Base-by-base conservation (phyloP, 2,329 filamentous ascomycete species). In the Xylariales sp. region DNA sequence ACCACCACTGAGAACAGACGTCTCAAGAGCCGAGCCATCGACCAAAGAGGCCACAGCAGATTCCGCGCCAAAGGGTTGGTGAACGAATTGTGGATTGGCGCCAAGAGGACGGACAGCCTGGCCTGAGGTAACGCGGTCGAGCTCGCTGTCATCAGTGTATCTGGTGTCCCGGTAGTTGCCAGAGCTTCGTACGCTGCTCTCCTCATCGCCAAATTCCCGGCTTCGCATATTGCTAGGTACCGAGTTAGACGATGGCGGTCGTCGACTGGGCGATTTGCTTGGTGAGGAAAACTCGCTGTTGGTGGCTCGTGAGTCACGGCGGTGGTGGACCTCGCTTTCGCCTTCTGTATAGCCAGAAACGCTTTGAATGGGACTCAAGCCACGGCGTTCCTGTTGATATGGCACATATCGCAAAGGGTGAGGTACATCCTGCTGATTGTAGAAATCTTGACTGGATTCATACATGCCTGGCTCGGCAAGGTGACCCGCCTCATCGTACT, bases 41-140 rank as follows among this genome's bases (percentile, higher is more conserved):
- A 83, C 69, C 5, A 97, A 70, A 12, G 90, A 96, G 6, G 91
- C 91, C 9, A 97, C 90, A 8, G 86, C 86, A 11, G 90, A 96
- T 62, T 96, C 90, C 0, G 95, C 82, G 2, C 78, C 88, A 24
- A 81, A 58, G 2, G 78, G 80, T 2, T 79, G 82, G 52, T 89
- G 81, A 3, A 94, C 75, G 55, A 88, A 84, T 50, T 87, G 75
- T 2, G 88, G 84, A 51, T 87, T 95, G 9, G 82, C 81, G 31
- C 77, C 84, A 34, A 88, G 66, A 15, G 77, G 79, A 21, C 77
- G 79, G 19, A 95, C 80, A 42, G 86, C 78, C 52, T 87, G 85
- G 22, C 81, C 82, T 16, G 80, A 73, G 22, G 77, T 70, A 32
- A 79, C 66, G 34, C 71, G 76, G 38, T 80, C 80, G 18, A 82